Evolutionary conservation across 169 alveolate genomes (phyloP).

Genomic region (Eimeria brunetti): DNA sequence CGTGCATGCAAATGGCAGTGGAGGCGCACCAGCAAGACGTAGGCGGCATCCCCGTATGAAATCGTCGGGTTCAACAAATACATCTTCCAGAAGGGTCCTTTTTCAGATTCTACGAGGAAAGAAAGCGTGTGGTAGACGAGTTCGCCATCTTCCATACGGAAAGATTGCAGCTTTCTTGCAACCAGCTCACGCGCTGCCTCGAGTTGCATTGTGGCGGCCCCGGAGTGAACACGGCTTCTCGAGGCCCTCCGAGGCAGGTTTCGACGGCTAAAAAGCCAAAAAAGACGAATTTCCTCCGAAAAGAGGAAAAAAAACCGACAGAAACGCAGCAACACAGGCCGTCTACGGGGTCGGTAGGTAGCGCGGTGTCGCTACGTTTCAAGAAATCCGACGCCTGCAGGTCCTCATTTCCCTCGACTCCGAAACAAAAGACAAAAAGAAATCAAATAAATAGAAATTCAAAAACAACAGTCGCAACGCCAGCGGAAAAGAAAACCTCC

Average conservation of each 20-base stretch:
- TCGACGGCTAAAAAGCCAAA: neutral
- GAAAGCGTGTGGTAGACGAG: constrained; percentile 29
- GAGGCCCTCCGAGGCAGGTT: neutral
- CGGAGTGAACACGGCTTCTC: neutral
- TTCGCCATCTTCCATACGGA: constrained; percentile 49
- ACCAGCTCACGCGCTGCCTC: constrained; percentile 17
- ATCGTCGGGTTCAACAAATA: constrained; percentile 7
- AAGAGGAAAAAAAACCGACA: neutral
- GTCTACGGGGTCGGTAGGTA: neutral
- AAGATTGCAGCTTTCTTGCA: constrained; percentile 1
- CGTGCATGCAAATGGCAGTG: too few relatives aligned
- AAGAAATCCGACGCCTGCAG: neutral
- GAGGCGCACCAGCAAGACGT: constrained; percentile 13
- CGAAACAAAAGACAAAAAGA: neutral
- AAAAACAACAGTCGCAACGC: neutral
- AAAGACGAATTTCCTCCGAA: neutral
- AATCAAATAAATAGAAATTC: neutral
- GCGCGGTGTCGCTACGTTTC: constrained; percentile 2
- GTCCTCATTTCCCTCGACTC: neutral
- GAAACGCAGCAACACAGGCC: neutral
- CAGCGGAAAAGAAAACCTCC: neutral
- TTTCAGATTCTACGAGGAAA: neutral
- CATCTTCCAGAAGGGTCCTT: constrained; percentile 20
- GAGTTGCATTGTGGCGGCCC: constrained; percentile 33
- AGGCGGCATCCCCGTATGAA: constrained; percentile 4